Conservation (phyloP, 169 alveolate genomes). For the Cryptosporidium sp. region DNA sequence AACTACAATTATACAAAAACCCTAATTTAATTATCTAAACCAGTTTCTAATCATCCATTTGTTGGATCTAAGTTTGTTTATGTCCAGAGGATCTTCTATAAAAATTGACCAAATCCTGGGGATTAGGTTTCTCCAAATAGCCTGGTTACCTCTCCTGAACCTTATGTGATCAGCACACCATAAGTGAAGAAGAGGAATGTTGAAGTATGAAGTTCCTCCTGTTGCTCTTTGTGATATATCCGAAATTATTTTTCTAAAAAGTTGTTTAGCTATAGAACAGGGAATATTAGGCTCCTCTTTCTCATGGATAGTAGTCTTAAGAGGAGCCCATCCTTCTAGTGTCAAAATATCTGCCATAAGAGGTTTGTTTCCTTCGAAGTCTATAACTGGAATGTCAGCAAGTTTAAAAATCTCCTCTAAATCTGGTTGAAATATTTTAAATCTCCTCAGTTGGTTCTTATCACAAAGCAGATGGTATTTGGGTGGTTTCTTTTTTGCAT, state of each 20-base stretch:
- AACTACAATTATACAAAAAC: neutral
- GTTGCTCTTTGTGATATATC: conserved; percentile 63
- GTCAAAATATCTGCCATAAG: conserved; percentile 46
- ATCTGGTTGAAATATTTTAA: conserved; percentile 38
- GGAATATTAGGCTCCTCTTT: conserved; percentile 41
- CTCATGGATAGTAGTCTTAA: conserved; percentile 43
- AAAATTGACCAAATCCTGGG: conserved; percentile 64
- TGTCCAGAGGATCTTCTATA: conserved; percentile 41
- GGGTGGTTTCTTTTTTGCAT: conserved; percentile 37
- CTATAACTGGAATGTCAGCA: conserved; percentile 23
- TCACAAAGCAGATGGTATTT: conserved; percentile 29
- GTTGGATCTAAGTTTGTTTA: neutral
- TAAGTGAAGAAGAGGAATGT: conserved; percentile 38
- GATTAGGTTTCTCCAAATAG: conserved; percentile 52
- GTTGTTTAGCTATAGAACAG: conserved; percentile 59
- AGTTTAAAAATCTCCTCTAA: conserved; percentile 21
- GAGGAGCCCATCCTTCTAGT: conserved; percentile 68
- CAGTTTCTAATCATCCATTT: conserved; percentile 51
- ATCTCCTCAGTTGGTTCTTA: conserved; percentile 52
- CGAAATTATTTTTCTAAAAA: conserved; percentile 48
- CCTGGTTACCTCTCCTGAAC: conserved; percentile 48
- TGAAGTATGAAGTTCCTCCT: conserved; percentile 73
- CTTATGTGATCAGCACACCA: conserved; percentile 73
- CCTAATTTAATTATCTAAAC: conserved; percentile 41
- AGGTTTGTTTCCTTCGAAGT: conserved; percentile 57